phyloP scores from a whole-genome alignment of 2,329 filamentous ascomycete genomes.

The Fusarium sp. region DNA sequence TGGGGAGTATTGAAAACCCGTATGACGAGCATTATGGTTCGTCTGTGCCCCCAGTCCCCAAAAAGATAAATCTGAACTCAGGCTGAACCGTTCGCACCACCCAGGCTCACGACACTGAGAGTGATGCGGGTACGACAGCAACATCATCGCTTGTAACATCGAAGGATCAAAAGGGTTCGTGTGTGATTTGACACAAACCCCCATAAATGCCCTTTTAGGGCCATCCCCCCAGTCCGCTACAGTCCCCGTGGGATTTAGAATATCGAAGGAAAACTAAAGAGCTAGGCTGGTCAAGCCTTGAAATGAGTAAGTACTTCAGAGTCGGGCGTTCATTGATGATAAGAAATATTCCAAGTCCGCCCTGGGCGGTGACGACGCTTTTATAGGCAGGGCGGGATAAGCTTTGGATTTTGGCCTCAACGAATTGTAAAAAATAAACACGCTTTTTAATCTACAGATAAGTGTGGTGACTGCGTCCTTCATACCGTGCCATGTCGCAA shows the following conservation, averaged over 20 bases:
- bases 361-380: fast-evolving
- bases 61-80: not conserved
- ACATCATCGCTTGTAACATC: not conserved
- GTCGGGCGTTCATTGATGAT: fast-evolving
- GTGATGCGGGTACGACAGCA: not conserved
- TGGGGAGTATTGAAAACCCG: not conserved
- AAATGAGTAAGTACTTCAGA: not conserved
- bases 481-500: not conserved
- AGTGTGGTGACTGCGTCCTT: fast-evolving
- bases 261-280: not conserved
- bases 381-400: not conserved
- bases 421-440: fast-evolving
- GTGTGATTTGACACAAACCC: fast-evolving
- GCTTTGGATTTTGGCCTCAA: not conserved
- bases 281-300: not conserved
- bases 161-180: not conserved
- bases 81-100: not conserved
- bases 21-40: not conserved
- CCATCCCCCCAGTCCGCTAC: fast-evolving
- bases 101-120: fast-evolving
- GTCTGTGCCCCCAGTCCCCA: not conserved
- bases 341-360: fast-evolving
- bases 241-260: fast-evolving
- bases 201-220: not conserved
- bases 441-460: not conserved